These are phyloP conservation scores for Ceratorhiza oryzae-sativae DNA, from an alignment of 1,284 basidiomycete genomes.

Conservation along the genomic window DNA sequence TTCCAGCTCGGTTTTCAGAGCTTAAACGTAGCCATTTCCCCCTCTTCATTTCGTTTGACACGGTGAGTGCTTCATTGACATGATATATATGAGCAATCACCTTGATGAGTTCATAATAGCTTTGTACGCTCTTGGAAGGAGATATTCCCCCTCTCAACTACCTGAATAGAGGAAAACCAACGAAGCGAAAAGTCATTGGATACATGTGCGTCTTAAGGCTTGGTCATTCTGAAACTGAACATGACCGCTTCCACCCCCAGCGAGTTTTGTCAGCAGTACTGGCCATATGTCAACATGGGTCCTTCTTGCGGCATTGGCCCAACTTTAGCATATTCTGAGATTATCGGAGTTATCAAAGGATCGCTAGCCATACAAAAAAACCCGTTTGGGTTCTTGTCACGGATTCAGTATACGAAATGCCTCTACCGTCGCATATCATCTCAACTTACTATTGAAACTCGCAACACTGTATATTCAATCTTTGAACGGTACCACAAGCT, in stretches of 20 bases:
- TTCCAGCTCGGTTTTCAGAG: not conserved
- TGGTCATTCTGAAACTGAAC: too few relatives aligned
- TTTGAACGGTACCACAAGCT: slow-evolving; percentile 31
- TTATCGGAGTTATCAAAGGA: slow-evolving; percentile 52
- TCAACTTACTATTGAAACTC: not conserved
- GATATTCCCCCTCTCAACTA: not conserved
- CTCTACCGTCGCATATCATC: not conserved
- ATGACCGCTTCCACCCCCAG: too few relatives aligned
- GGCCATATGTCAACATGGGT: not conserved
- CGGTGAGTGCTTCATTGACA: not conserved
- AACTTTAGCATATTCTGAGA: slow-evolving; percentile 67
- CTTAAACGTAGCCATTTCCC: slow-evolving; percentile 13
- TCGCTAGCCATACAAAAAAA: slow-evolving; percentile 5
- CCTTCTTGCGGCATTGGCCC: slow-evolving; percentile 55
- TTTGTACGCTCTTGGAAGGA: not conserved
- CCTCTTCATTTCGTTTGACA: slow-evolving; percentile 17
- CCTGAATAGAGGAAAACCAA: too few relatives aligned
- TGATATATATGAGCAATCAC: not conserved
- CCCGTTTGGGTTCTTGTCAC: not conserved
- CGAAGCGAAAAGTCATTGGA: too few relatives aligned
- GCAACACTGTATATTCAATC: slow-evolving; percentile 22
- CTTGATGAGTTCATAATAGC: not conserved
- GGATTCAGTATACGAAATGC: not conserved
- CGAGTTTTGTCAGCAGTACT: not conserved
- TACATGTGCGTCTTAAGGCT: too few relatives aligned